A percentile compares a stretch with the other conserved stretches of the same genome.
These are phyloP conservation scores for Heliamphora exappendiculata DNA, from an alignment of 148 eudicot genomes.

Conservation along the genomic window DNA sequence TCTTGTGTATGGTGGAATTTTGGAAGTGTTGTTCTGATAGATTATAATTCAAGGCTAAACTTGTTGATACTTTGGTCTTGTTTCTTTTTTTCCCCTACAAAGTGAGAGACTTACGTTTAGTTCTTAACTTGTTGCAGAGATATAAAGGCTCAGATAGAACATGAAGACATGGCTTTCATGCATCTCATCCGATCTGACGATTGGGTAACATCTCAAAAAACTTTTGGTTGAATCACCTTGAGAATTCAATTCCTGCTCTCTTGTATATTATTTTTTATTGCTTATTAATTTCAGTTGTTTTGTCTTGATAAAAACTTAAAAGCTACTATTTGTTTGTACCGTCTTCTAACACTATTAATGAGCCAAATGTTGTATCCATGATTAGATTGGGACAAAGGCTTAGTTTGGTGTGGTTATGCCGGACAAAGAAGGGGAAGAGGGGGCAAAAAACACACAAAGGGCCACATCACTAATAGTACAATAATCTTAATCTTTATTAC, in stretches of 20 bases:
- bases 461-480: too few species aligned
- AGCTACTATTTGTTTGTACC: too few species aligned
- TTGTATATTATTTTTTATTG: not conserved
- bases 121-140: constrained; percentile 45
- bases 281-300: too few species aligned
- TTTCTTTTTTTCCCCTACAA: not conserved
- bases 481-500: too few species aligned
- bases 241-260: not conserved
- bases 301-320: too few species aligned
- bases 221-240: not conserved
- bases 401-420: too few species aligned
- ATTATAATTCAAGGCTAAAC: not conserved
- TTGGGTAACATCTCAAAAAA: constrained; percentile 43
- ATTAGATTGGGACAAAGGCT: too few species aligned
- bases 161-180: constrained; percentile 62
- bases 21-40: not conserved
- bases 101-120: not conserved
- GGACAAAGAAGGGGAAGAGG: too few species aligned
- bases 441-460: too few species aligned
- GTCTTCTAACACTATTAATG: too few species aligned
- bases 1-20: not conserved
- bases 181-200: constrained; percentile 54
- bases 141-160: constrained; percentile 55
- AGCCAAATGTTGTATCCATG: too few species aligned
- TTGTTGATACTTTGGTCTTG: not conserved